Evolutionary conservation across 345 rosid species (phyloP), one percentile per base, ranked within the genome.

Genomic region (Boechera retrofracta): DNA sequence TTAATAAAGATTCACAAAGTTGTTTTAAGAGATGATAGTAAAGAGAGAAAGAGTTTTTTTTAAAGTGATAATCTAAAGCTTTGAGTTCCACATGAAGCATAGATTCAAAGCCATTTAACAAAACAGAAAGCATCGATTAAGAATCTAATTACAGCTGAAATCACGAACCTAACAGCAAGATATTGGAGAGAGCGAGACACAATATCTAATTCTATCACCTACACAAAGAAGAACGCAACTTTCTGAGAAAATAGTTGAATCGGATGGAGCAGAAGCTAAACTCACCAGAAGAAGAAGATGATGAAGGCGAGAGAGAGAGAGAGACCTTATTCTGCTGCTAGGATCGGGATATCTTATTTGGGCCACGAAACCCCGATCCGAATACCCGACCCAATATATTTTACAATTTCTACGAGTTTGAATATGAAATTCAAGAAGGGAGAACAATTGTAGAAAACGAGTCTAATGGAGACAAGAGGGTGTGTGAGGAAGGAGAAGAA

Each of bases 211-310:
- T 65, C 1, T 31, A 5, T 64, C 31, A 42, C 33, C 13, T 16
- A 12, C 32, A 8, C 63, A 52, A 52, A 53, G 10, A 73, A 42
- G 16, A 13, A 42, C 4, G 68, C 7, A 49, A 10, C 2, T 60
- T 48, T 51, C 64, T 54, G 56, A 54, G 45, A 64, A 54, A 6
- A 5, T 2, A 21, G 29, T 10, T 10, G 66, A 74, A 45, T 15
- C 44, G 38, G 57, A 44, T 55, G 70, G 21, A 61, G 79, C 68
- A 57, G 73, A 58, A 69, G 69, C 63, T 75, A 21, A 68, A 52
- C 29, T 41, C 6, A 15, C 64, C 56, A 42, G 70, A 69, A 52
- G 75, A 70, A 57, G 80, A 42, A 21, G n/a, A n/a, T n/a, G 61
- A 3, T 1, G 28, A 58, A 10, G 5, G 39, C 68, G 41, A 38